Percentiles rank a stretch among this genome's conserved stretches.
Evolutionary conservation across 371 early-diverging fungal genomes (phyloP).

Genomic region (Rhizopus sp.): DNA sequence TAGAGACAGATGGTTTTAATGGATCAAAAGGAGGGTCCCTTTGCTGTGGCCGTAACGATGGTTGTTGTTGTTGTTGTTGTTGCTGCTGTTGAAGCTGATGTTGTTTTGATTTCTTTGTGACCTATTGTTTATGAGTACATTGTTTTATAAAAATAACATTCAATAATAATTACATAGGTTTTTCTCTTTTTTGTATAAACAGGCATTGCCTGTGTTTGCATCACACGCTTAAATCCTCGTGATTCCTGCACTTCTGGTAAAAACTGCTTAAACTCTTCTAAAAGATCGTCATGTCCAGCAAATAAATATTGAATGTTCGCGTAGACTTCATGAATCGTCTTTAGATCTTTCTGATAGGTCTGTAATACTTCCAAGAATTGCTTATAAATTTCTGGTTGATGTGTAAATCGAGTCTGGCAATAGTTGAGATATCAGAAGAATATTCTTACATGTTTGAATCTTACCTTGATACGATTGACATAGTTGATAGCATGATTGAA

Average conservation of each 20-base stretch:
- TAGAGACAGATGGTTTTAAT: conserved; percentile 24
- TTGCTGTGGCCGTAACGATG: no score
- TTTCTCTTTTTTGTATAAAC: conserved; percentile 11
- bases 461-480: conserved; percentile 92
- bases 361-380: conserved; percentile 94
- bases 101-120: conserved; percentile 1
- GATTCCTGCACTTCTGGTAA: conserved; percentile 66
- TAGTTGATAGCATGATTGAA: conserved; percentile 97
- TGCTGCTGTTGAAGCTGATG: background rate
- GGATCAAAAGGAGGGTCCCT: conserved; percentile 8
- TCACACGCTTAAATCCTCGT: background rate
- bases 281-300: conserved; percentile 77
- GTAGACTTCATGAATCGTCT: conserved; percentile 92
- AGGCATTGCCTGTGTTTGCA: background rate
- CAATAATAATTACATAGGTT: background rate
- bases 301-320: conserved; percentile 88
- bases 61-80: no score
- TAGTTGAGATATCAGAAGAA: background rate
- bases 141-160: background rate
- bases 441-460: conserved; percentile 10
- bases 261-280: conserved; percentile 97
- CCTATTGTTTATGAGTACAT: background rate
- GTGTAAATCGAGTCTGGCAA: conserved; percentile 76
- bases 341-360: conserved; percentile 91
- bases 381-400: conserved; percentile 91